These are phyloP conservation scores for Madurella mycetomatis DNA, from an alignment of 2,329 filamentous ascomycete species.

Conservation along the genomic window DNA sequence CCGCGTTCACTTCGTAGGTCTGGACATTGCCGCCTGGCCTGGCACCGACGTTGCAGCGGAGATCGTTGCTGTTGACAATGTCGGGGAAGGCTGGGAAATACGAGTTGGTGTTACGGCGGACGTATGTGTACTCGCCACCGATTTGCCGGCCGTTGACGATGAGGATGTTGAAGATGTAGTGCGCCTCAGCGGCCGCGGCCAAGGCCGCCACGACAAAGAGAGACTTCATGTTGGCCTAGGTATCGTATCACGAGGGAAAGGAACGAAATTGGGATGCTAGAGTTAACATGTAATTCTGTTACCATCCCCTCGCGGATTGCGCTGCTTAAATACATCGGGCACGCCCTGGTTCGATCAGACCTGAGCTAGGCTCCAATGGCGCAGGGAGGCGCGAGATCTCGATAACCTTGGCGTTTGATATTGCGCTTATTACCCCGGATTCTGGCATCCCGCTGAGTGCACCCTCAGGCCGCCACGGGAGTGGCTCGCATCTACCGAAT, in stretches of 20 bases:
- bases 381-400: not conserved
- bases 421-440: not conserved
- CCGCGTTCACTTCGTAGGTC: slow-evolving; percentile 44
- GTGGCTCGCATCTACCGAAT: not conserved
- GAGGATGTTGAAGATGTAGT: slow-evolving; percentile 37
- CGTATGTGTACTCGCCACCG: slow-evolving; percentile 43
- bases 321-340: not conserved
- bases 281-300: no score
- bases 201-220: not conserved
- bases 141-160: slow-evolving; percentile 41
- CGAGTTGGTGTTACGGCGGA: slow-evolving; percentile 41
- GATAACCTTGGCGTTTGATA: not conserved
- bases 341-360: not conserved
- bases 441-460: not conserved
- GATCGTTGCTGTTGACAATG: slow-evolving; percentile 33
- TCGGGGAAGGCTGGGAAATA: slow-evolving; percentile 37
- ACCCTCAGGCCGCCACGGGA: not conserved
- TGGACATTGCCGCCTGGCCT: slow-evolving; percentile 33
- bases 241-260: not conserved
- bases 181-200: slow-evolving; percentile 14
- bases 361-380: not conserved
- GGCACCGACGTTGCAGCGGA: slow-evolving; percentile 43
- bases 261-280: no score
- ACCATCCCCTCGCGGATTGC: no score
- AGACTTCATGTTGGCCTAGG: not conserved